Base-by-base conservation (phyloP, 1,139 yeast genomes). In the Saccharomyces pastorianus region DNA sequence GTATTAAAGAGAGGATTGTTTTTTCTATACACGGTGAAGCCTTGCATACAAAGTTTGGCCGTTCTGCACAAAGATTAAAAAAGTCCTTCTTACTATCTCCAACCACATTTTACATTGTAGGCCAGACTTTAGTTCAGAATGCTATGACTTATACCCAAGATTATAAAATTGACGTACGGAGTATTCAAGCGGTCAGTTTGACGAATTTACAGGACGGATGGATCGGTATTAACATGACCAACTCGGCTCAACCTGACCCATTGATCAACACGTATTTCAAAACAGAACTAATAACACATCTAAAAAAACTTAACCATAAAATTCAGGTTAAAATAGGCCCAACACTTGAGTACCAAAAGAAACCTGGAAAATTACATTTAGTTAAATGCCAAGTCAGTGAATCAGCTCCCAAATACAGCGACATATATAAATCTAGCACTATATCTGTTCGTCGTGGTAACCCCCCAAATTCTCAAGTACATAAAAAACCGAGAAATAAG, bases 131-230 rank as follows among this genome's bases (percentile, higher is more conserved):
- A 58, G 77, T 86, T 51, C 90, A 91, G 55, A 84, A 87, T 58
- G 83, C 90, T 59, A 80, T 89, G 52, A 77, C 82, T 44, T 82
- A 87, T 60, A 78, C 77, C 23, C 78, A 79, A 52, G 99, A 95
- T 63, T 77, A 80, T 56, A 71, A 81, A 1, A 75, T 89, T 49
- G 81, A 89, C 11, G 75, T 88, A 3, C 72, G 77, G 11, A 74
- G 80, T 7, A 85, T 95, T 55, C 77, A 76, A 48, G 80, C 81
- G 59, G 81, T 89, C 27, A 85, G 84, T 3, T 68, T 93, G 63
- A 87, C 97, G 0, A 81, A 77, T 48, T 75, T 82, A 56, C 95
- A 93, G 61, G 99, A 95, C 71, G 95, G 91, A 64, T 95, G 99
- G 99, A 70, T 91, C 38, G 95, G 95, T 1, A 71, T 93, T 47